These are phyloP conservation scores for Vachellia pachyceras DNA, from an alignment of 306 rosid species.

Conservation along the genomic window DNA sequence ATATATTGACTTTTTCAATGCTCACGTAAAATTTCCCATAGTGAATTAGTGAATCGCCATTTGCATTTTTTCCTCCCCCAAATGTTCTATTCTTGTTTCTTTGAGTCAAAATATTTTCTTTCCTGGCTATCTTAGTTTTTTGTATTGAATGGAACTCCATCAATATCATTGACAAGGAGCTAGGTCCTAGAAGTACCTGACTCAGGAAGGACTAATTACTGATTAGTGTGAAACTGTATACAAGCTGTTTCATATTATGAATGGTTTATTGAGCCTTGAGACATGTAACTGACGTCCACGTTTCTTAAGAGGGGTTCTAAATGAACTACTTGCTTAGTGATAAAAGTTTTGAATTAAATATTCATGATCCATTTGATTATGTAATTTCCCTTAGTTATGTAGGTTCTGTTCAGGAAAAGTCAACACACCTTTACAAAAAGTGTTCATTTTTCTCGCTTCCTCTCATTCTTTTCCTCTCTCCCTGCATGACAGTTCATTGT, in stretches of 20 bases:
- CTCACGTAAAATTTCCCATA: background rate
- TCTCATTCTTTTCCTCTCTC: constrained; percentile 4
- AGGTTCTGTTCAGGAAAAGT: background rate
- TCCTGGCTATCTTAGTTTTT: background rate
- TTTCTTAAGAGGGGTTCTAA: background rate
- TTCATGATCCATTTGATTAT: background rate
- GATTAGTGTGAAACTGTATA: background rate
- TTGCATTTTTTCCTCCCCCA: background rate
- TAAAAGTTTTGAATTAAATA: constrained; percentile 10
- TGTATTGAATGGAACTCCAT: background rate
- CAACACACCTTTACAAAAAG: background rate
- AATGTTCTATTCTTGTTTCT: no score
- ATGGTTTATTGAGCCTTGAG: background rate
- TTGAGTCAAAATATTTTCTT: no score
- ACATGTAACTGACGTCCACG: background rate
- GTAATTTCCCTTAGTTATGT: background rate
- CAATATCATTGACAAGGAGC: background rate
- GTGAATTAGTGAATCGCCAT: background rate
- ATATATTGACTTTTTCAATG: background rate
- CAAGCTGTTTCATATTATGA: background rate
- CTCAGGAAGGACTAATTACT: background rate
- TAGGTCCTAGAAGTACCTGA: background rate
- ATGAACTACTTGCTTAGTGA: background rate
- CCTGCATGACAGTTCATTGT: constrained; percentile 64
- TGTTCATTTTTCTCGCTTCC: no score